phyloP scores from a whole-genome alignment of 768 basidiomycete species.

The Coprinopsis strossmayeri region DNA sequence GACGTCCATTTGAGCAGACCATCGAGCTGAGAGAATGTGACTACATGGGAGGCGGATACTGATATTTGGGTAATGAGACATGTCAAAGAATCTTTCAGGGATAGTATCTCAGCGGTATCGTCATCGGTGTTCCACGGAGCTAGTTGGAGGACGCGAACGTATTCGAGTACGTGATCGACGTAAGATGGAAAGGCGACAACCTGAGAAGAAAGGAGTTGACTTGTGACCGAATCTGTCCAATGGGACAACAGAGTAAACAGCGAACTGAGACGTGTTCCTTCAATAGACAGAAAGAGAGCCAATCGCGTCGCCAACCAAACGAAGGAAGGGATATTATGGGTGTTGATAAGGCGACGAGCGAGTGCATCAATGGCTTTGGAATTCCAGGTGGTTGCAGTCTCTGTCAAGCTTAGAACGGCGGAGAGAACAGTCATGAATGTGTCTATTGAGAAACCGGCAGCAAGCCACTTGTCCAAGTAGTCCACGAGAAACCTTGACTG shows the following conservation, averaged over 20 bases:
- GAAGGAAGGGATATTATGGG: constrained; percentile 1
- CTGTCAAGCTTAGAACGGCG: constrained; percentile 18
- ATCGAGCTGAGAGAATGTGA: not conserved
- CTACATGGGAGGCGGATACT: not conserved
- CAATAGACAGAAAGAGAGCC: not conserved
- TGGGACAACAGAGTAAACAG: not conserved
- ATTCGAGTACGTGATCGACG: not conserved
- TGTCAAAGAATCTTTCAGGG: not conserved
- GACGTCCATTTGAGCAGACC: not conserved
- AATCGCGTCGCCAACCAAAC: constrained; percentile 1
- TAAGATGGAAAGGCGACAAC: not conserved
- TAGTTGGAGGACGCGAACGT: not conserved
- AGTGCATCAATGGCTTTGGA: constrained; percentile 11
- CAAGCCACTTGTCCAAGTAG: constrained; percentile 34
- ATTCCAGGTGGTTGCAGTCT: constrained; percentile 11
- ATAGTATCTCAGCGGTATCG: not conserved
- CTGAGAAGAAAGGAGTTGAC: not conserved
- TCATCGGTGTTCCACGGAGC: not conserved
- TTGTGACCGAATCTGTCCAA: not conserved
- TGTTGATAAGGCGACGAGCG: constrained; percentile 7
- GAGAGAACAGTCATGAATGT: constrained; percentile 27
- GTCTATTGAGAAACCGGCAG: constrained; percentile 17
- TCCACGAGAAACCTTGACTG: constrained; percentile 42
- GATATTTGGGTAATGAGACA: not conserved
- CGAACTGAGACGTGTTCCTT: not conserved